A percentile compares a stretch with the other conserved stretches of the same genome.
These are phyloP conservation scores for Mentha longifolia DNA, from an alignment of 257 asterid species.

Conservation along the genomic window DNA sequence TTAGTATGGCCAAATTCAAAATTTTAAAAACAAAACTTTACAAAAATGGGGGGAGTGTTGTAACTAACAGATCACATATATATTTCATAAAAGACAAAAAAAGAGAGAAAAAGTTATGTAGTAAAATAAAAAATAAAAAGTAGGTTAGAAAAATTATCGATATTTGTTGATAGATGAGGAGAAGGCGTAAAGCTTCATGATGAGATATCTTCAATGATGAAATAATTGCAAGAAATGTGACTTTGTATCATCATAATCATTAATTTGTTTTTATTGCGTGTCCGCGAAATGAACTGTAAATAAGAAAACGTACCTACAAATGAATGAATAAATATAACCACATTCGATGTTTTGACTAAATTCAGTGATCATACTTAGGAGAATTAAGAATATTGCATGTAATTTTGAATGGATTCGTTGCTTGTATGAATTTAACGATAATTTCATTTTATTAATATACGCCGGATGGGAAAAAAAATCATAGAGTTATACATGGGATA, in stretches of 20 bases:
- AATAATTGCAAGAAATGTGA: background rate
- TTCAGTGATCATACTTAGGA: background rate
- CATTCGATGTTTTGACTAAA: background rate
- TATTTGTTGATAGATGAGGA: background rate
- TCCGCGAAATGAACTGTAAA: background rate
- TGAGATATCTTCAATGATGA: background rate
- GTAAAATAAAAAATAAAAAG: background rate
- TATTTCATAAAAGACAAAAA: too few species aligned
- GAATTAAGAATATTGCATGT: background rate
- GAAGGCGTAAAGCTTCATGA: background rate
- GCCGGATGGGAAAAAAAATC: too few species aligned
- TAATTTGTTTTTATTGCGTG: slow-evolving; percentile 8
- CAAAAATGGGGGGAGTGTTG: too few species aligned
- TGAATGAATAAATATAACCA: too few species aligned
- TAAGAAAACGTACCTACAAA: too few species aligned
- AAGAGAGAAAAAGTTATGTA: background rate
- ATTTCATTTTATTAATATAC: background rate
- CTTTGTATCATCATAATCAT: slow-evolving; percentile 9
- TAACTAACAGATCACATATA: too few species aligned
- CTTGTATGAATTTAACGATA: background rate
- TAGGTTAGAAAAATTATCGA: background rate
- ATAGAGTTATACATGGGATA: too few species aligned
- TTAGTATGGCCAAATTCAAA: too few species aligned
- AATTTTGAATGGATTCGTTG: background rate
- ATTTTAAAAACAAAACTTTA: too few species aligned